These are phyloP conservation scores for Hylodesmum podocarpum DNA, from an alignment of 306 rosid genomes.

Conservation along the genomic window DNA sequence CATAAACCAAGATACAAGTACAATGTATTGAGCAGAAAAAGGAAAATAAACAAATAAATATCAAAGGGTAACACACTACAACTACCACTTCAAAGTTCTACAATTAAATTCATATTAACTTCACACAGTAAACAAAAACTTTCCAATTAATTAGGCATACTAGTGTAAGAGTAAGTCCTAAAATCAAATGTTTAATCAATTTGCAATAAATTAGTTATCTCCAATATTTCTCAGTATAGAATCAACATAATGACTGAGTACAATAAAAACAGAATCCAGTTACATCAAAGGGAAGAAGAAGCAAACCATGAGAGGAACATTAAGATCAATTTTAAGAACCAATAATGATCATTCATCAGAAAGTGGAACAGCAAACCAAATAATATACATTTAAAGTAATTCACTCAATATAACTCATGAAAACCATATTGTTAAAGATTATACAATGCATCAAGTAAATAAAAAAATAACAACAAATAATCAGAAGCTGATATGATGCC, in stretches of 20 bases:
- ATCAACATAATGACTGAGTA: not conserved
- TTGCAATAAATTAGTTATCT: conserved; percentile 1
- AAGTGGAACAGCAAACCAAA: not conserved
- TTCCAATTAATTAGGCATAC: not conserved
- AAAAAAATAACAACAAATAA: not conserved
- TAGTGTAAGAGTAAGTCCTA: not conserved
- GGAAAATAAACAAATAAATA: not conserved
- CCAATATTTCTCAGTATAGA: not conserved
- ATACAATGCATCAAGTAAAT: not conserved
- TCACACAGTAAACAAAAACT: not conserved
- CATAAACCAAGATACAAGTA: not conserved
- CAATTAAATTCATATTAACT: not conserved
- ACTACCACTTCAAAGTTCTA: not conserved
- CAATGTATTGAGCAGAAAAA: not conserved
- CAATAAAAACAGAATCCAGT: not conserved
- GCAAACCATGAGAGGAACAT: not conserved
- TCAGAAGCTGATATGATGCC: not conserved
- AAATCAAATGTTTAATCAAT: not conserved
- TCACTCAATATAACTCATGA: not conserved
- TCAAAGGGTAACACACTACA: not conserved
- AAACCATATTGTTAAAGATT: not conserved
- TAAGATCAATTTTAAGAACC: not conserved
- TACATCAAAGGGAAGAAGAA: not conserved
- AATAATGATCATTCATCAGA: not conserved
- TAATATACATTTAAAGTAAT: not conserved